Conservation (phyloP, 2,329 filamentous ascomycete species). For the Fusarium protoensiforme region DNA sequence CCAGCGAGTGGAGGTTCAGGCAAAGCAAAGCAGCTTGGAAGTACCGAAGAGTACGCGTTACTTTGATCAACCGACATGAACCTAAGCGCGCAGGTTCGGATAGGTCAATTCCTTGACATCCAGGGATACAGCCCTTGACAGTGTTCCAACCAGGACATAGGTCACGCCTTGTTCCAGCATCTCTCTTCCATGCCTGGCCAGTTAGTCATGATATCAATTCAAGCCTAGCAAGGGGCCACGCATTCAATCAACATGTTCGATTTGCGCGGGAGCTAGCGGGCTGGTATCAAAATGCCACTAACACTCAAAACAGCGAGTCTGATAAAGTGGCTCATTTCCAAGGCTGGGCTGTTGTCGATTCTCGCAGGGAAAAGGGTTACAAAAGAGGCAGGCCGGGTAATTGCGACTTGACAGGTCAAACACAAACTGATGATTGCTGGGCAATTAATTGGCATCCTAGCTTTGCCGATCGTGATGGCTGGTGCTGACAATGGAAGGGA, state of each 20-base stretch:
- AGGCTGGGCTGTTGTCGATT: background rate
- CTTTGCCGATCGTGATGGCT: constrained; percentile 11
- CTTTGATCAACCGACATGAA: constrained; percentile 12
- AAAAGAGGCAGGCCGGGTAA: constrained; percentile 16
- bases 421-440: constrained; percentile 4
- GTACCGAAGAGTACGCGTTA: background rate
- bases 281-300: constrained; percentile 11
- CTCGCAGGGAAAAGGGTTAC: constrained; percentile 6
- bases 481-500: background rate
- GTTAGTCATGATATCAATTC: constrained; percentile 7
- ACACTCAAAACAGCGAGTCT: background rate
- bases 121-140: background rate
- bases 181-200: background rate
- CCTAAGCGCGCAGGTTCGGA: constrained; percentile 12
- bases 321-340: background rate
- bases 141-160: background rate
- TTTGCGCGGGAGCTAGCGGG: background rate
- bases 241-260: background rate
- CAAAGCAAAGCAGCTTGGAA: background rate
- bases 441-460: background rate
- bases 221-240: background rate
- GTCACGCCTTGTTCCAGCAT: background rate
- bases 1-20: constrained; percentile 15
- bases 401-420: constrained; percentile 19
- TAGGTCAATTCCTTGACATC: background rate